These are phyloP conservation scores for Cynanchum wilfordii DNA, from an alignment of 257 asterid genomes.

Conservation along the genomic window DNA sequence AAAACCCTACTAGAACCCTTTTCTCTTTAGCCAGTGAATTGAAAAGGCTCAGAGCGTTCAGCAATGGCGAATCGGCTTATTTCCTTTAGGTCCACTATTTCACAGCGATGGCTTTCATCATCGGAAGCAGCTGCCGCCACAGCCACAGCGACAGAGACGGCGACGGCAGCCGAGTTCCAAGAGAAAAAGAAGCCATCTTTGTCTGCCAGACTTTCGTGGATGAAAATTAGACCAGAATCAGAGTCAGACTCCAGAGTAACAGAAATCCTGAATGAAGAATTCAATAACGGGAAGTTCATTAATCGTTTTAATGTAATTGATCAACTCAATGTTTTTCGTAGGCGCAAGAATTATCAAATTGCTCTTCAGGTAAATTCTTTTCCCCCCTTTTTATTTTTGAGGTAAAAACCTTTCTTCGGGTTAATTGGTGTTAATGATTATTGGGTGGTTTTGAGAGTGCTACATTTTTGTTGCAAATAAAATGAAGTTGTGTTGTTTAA, in stretches of 20 bases:
- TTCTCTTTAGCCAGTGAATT: not conserved
- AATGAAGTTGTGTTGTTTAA: not conserved
- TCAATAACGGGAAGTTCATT: conserved; percentile 21
- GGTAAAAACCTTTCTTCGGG: not conserved
- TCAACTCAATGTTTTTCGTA: conserved; percentile 39
- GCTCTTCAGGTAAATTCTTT: conserved; percentile 51
- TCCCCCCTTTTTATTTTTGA: not conserved
- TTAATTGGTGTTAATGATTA: not conserved
- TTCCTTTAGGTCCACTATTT: conserved; percentile 18
- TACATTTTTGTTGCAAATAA: not conserved
- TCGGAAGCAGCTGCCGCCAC: conserved; percentile 6
- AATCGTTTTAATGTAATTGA: conserved; percentile 22
- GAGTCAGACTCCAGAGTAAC: conserved; percentile 20
- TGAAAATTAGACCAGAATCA: conserved; percentile 22
- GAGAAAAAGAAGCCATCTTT: conserved; percentile 20
- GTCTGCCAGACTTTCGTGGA: conserved; percentile 25
- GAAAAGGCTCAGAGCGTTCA: not conserved
- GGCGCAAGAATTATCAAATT: conserved; percentile 25
- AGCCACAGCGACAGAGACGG: conserved; percentile 19
- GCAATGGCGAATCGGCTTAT: conserved; percentile 29
- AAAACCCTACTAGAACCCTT: conserved; percentile 14
- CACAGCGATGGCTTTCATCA: conserved; percentile 33
- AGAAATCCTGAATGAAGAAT: conserved; percentile 40
- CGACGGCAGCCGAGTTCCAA: conserved; percentile 8
- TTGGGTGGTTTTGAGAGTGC: not conserved